Evolutionary conservation across 768 basidiomycete species (phyloP), one percentile per base, ranked within the genome.

Genomic region (Strobilomyces echinocephalus): DNA sequence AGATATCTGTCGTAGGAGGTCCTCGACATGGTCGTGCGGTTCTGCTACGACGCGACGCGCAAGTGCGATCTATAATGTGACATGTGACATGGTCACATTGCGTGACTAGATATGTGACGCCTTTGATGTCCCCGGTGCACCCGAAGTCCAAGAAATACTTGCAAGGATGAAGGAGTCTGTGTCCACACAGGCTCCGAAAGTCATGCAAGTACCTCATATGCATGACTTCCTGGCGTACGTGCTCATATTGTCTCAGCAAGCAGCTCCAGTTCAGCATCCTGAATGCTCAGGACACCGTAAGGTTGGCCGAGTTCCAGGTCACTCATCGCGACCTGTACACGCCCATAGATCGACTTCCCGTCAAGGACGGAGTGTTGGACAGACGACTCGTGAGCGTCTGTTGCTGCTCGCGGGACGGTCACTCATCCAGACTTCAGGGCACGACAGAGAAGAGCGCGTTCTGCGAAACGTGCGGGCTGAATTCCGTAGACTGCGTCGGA

Each of bases 1-100:
- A 98, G 84, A 73, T 91, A 97, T 79, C 93, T 80, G 70, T 97
- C 94, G 72, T 97, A 95, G 26, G 92, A 95, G 54, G 92, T 91
- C 65, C 94, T 82, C 60, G 92, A 94, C 94, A 95, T 97, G 67
- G 68, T 93, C 68, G 67, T 77, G 47, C 24, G 28, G 67, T 63
- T 58, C 59, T 56, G 55, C 54, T 15, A 34, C 16, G 76, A 79
- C 82, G 83, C 81, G 85, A 87, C 82, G 75, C 75, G 75, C 75
- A 76, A 76, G 72, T 71, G 66, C 65, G 8, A 63, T 63, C 61
- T 58, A 30, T 5, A 3, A 8, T 69, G 74, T 70, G 72, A 75
- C 65, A 74, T 69, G 35, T 26, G 16, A 2, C 18, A 55, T 63
- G 59, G 57, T 71, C 61, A 63, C 69, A 49, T 14, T 4, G 21